Evolutionary conservation across 2,329 filamentous ascomycete species (phyloP).

Genomic region (Hypoxylon sp.): DNA sequence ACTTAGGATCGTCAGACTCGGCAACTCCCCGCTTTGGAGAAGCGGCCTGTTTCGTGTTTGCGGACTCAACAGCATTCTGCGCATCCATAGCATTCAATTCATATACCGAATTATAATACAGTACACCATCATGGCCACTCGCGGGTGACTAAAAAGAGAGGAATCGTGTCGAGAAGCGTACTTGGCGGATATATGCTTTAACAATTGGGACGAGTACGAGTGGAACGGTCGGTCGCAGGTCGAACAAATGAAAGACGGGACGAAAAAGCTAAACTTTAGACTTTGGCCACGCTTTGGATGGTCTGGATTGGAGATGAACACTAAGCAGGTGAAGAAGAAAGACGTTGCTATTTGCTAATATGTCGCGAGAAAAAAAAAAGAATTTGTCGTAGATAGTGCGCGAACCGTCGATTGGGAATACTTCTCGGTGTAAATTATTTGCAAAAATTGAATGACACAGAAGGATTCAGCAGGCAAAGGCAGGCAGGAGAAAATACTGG

Average conservation of each 20-base stretch:
- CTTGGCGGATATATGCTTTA: slow-evolving; percentile 29
- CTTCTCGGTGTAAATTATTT: slow-evolving; percentile 37
- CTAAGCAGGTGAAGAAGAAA: slow-evolving; percentile 18
- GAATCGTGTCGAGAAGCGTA: slow-evolving; percentile 35
- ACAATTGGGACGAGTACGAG: slow-evolving; percentile 34
- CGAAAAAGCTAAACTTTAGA: slow-evolving; percentile 19
- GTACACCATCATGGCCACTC: slow-evolving; percentile 70
- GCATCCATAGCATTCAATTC: slow-evolving; percentile 76
- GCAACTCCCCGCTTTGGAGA: slow-evolving; percentile 60
- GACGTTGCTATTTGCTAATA: slow-evolving; percentile 36
- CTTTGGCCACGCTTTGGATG: slow-evolving; percentile 17
- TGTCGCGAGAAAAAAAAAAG: slow-evolving; percentile 30
- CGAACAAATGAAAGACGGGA: slow-evolving; percentile 23
- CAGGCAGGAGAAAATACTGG: slow-evolving; percentile 23
- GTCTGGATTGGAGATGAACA: slow-evolving; percentile 13
- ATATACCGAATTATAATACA: slow-evolving; percentile 58
- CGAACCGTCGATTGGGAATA: slow-evolving; percentile 27
- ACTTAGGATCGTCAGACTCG: slow-evolving; percentile 52
- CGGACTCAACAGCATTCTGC: slow-evolving; percentile 74
- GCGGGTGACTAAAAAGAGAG: slow-evolving; percentile 50
- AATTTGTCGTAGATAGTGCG: slow-evolving; percentile 25
- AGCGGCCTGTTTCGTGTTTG: slow-evolving; percentile 69
- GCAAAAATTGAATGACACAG: slow-evolving; percentile 34
- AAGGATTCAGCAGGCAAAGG: slow-evolving; percentile 36
- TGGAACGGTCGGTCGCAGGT: slow-evolving; percentile 38